Evolutionary conservation across 2,329 filamentous ascomycete genomes (phyloP).

Genomic region (Apiospora koreana): DNA sequence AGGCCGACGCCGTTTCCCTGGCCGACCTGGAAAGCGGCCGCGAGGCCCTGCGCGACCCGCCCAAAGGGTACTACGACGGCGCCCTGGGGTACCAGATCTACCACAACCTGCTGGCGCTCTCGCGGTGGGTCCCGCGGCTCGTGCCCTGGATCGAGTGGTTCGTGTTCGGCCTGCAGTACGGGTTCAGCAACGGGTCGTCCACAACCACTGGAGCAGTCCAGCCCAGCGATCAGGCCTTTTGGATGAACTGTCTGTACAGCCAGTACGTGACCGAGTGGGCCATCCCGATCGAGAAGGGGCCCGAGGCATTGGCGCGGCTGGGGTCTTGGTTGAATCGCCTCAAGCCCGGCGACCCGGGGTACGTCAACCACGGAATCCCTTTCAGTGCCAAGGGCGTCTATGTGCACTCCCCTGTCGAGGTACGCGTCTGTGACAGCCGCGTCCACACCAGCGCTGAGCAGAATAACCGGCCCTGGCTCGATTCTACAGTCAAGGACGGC

Average conservation of each 20-base stretch:
- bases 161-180: slow-evolving; percentile 96
- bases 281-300: slow-evolving; percentile 79
- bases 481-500: slow-evolving; percentile 67
- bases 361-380: slow-evolving; percentile 70
- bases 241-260: slow-evolving; percentile 98
- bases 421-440: slow-evolving; percentile 75
- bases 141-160: slow-evolving; percentile 93
- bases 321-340: slow-evolving; percentile 79
- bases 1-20: slow-evolving; percentile 69
- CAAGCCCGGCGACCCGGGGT: slow-evolving; percentile 61
- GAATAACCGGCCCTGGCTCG: slow-evolving; percentile 53
- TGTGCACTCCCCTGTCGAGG: slow-evolving; percentile 88
- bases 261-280: slow-evolving; percentile 99
- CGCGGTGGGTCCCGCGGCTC: slow-evolving; percentile 75
- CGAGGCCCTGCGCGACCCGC: slow-evolving; percentile 59
- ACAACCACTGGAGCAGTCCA: slow-evolving; percentile 74
- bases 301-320: slow-evolving; percentile 80
- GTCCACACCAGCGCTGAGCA: slow-evolving; percentile 16
- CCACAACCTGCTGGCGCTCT: slow-evolving; percentile 82
- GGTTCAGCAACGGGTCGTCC: slow-evolving; percentile 67
- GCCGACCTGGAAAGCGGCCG: background rate
- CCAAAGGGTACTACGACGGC: slow-evolving; percentile 77
- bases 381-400: slow-evolving; percentile 78
- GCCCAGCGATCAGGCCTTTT: slow-evolving; percentile 74
- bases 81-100: slow-evolving; percentile 85